Evolutionary conservation across 768 basidiomycete species (phyloP).

Genomic region (Lactarius hengduanensis): DNA sequence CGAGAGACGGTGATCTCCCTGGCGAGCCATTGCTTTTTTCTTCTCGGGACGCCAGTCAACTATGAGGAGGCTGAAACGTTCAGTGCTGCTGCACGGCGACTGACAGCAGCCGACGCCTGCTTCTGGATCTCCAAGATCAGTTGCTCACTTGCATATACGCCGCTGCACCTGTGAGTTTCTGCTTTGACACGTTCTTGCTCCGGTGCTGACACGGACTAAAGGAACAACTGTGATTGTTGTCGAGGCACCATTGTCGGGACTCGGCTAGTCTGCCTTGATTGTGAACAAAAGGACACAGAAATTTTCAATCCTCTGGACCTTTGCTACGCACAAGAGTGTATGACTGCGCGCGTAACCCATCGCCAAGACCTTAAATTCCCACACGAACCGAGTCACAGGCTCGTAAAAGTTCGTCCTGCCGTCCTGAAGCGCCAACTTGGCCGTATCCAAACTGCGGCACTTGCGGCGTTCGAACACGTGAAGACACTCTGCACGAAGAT

Average conservation of each 20-base stretch:
- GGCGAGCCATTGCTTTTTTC: constrained; percentile 25
- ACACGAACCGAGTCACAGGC: constrained; percentile 35
- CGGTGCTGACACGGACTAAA: neutral
- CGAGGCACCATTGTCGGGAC: constrained; percentile 32
- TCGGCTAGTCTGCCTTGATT: constrained; percentile 37
- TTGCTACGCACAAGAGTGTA: constrained; percentile 33
- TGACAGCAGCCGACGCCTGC: constrained; percentile 32
- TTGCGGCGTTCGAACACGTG: constrained; percentile 7
- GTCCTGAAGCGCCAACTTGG: constrained; percentile 2
- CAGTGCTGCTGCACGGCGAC: constrained; percentile 18
- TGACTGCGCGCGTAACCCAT: constrained; percentile 22
- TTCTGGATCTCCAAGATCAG: constrained; percentile 31
- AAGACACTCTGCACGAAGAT: neutral
- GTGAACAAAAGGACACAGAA: constrained; percentile 24
- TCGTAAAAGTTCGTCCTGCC: constrained; percentile 34
- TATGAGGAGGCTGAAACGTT: constrained; percentile 29
- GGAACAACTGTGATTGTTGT: constrained; percentile 34
- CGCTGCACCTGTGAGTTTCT: constrained; percentile 28
- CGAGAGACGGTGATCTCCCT: constrained; percentile 33
- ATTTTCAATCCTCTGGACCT: constrained; percentile 33
- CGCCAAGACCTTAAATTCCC: constrained; percentile 26
- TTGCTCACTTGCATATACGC: constrained; percentile 25
- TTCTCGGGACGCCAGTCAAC: constrained; percentile 27
- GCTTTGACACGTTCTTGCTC: neutral
- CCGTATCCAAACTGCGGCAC: neutral